A percentile compares a stretch with the other conserved stretches of the same genome.
Evolutionary conservation across 768 basidiomycete genomes (phyloP).

Genomic region (Dendrothele bispora): DNA sequence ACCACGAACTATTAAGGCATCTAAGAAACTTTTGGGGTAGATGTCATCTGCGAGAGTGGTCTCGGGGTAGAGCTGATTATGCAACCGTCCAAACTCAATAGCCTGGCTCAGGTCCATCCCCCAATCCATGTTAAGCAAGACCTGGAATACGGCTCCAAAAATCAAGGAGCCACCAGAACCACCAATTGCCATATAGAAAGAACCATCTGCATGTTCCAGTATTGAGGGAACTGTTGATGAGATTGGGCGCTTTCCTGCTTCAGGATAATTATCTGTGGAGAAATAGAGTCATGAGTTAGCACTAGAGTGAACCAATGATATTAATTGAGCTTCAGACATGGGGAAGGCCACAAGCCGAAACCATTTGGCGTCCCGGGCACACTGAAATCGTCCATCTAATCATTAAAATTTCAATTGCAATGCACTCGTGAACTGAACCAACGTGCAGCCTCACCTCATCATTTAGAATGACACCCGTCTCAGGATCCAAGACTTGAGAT

Average conservation of each 20-base stretch:
- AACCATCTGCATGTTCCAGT: constrained; percentile 72
- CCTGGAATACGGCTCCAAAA: constrained; percentile 77
- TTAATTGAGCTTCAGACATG: constrained; percentile 52
- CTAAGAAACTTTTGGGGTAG: constrained; percentile 41
- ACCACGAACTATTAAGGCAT: constrained; percentile 43
- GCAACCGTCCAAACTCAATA: constrained; percentile 62
- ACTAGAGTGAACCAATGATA: neutral
- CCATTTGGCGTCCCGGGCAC: constrained; percentile 80
- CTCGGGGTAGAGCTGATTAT: constrained; percentile 65
- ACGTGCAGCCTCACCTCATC: constrained; percentile 60
- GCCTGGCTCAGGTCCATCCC: constrained; percentile 69
- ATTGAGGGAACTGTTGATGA: constrained; percentile 85
- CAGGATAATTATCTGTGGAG: constrained; percentile 80
- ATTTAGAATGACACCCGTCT: constrained; percentile 88
- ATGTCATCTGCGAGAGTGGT: constrained; percentile 44
- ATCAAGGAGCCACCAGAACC: constrained; percentile 90
- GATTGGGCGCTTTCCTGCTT: constrained; percentile 83
- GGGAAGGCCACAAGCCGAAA: constrained; percentile 81
- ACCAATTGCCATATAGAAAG: constrained; percentile 73
- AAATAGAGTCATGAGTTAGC: constrained; percentile 3
- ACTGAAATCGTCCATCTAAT: constrained; percentile 89
- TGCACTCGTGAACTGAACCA: neutral
- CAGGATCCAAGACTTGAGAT: constrained; percentile 80
- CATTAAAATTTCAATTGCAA: neutral
- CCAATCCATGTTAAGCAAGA: constrained; percentile 77